A percentile compares a stretch with the other conserved stretches of the same genome.
phyloP scores from a whole-genome alignment of 768 basidiomycete genomes.

The Tricholoma sp. region DNA sequence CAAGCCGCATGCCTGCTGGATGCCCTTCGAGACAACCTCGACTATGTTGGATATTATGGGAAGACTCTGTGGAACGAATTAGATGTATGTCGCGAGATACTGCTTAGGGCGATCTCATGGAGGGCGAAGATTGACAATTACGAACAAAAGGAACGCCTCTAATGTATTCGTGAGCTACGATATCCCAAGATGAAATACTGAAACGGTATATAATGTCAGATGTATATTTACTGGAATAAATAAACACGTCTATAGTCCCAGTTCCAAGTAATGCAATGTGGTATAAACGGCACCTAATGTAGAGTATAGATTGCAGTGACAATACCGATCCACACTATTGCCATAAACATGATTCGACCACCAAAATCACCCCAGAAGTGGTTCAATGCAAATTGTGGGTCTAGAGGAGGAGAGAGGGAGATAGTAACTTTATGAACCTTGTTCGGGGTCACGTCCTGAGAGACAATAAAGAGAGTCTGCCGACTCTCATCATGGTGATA shows the following conservation, averaged over 20 bases:
- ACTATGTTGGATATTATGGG: constrained; percentile 28
- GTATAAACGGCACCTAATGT: not conserved
- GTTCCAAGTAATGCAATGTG: not conserved
- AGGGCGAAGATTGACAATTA: constrained; percentile 11
- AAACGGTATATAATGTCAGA: not conserved
- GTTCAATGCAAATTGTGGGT: constrained; percentile 50
- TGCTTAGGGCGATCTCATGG: constrained; percentile 18
- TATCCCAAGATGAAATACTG: too few species aligned
- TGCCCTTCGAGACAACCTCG: constrained; percentile 29
- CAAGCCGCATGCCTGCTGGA: constrained; percentile 18
- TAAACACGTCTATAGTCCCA: not conserved
- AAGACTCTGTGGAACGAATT: constrained; percentile 29
- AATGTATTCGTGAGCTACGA: too few species aligned
- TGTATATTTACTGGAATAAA: not conserved
- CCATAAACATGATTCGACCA: constrained; percentile 14
- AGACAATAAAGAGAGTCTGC: constrained; percentile 74
- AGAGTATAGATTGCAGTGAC: constrained; percentile 3
- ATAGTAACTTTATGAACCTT: constrained; percentile 48
- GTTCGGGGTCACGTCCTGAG: constrained; percentile 36
- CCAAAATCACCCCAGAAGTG: constrained; percentile 61
- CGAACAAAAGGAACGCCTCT: not conserved
- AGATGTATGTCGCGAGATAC: constrained; percentile 18
- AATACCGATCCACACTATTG: constrained; percentile 14
- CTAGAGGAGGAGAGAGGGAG: constrained; percentile 48
- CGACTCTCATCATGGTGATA: constrained; percentile 56